These are phyloP conservation scores for Plectosphaerella sp. DNA, from an alignment of 2,329 filamentous ascomycete species.

Conservation along the genomic window DNA sequence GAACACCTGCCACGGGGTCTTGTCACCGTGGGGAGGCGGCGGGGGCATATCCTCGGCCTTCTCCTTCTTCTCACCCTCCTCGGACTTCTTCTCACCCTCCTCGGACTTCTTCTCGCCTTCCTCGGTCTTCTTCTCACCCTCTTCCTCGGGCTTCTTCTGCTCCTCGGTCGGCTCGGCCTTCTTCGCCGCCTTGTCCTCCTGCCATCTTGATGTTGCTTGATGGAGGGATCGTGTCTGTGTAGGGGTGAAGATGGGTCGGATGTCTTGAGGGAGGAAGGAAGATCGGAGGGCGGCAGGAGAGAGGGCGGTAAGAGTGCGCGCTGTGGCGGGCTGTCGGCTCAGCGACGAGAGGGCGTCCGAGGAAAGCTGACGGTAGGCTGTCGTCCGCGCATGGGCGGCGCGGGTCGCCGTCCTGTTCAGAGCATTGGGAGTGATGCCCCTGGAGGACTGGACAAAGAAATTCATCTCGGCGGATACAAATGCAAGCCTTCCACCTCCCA, in stretches of 20 bases:
- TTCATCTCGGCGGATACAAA: slow-evolving; percentile 33
- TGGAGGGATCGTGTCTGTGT: slow-evolving; percentile 32
- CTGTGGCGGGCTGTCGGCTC: slow-evolving; percentile 18
- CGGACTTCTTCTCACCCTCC: slow-evolving; percentile 40
- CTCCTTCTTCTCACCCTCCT: slow-evolving; percentile 51
- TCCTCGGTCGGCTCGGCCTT: slow-evolving; percentile 24
- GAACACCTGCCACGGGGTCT: slow-evolving; percentile 98
- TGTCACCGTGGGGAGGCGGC: slow-evolving; percentile 94
- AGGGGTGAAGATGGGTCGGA: slow-evolving; percentile 30
- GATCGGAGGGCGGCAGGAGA: slow-evolving; percentile 37
- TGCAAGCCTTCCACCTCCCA: slow-evolving; percentile 18
- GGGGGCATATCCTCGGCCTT: slow-evolving; percentile 70
- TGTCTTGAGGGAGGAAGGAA: slow-evolving; percentile 35
- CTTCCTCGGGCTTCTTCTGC: slow-evolving; percentile 33
- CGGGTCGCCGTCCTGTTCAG: slow-evolving; percentile 36
- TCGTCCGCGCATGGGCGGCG: slow-evolving; percentile 35
- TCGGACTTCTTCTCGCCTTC: slow-evolving; percentile 28
- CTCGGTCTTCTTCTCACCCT: slow-evolving; percentile 21
- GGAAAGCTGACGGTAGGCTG: slow-evolving; percentile 42
- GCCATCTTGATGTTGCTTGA: slow-evolving; percentile 24
- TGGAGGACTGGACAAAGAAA: slow-evolving; percentile 33
- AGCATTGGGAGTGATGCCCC: slow-evolving; percentile 37
- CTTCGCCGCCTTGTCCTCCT: slow-evolving; percentile 25
- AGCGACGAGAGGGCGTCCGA: slow-evolving; percentile 23
- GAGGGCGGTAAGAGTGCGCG: slow-evolving; percentile 21